Base-by-base conservation (phyloP, 2,329 filamentous ascomycete genomes). In the Didymella segeticola region DNA sequence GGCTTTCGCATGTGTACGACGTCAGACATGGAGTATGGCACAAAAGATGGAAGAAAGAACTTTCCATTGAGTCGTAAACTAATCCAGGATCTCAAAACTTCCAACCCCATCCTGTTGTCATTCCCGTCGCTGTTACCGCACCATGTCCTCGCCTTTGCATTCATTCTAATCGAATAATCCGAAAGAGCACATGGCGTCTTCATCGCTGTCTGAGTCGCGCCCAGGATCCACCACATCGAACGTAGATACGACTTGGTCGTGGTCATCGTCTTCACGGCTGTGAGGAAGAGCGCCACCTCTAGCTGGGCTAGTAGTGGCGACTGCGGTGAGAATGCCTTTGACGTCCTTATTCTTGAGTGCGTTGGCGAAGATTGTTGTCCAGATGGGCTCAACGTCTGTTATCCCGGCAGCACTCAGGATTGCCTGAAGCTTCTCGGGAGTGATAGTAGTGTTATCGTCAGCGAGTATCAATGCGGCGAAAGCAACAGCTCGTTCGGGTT, bases 381-480 rank as follows among this genome's bases (percentile, higher is more conserved):
- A 98, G 87, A 98, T 98, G 75, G 93, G 92, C 86, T 99, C 95
- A 74, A 98, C 86, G 53, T 96, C 92, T 63, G 83, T 79, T 75
- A 97, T 81, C 75, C 88, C 87, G 72, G 95, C 93, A 77, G 93
- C 90, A 82, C 90, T 88, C 83, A 98, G 89, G 75, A 99, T 80
- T 72, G 89, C 87, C 79, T 91, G 87, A 76, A 99, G 86, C 86
- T 98, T 98, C 82, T 98, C 95, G 84, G 95, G 84, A 78, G 93
- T 96, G 85, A 98, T 91, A 76, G 96, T 91, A 77, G 98, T 81
- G 82, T 87, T 89, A 73, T 97, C 93, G 86, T 99, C 95, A 80
- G 93, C 93, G 80, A 98, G 91, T 86, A 98, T 96, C 82, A 99
- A 89, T 80, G 93, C 91, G 78, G 95, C 95, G 86, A 97, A 98